Evolutionary conservation across 495 filamentous ascomycete genomes (phyloP), one percentile per base, ranked within the genome.

Genomic region (Talaromyces liani): DNA sequence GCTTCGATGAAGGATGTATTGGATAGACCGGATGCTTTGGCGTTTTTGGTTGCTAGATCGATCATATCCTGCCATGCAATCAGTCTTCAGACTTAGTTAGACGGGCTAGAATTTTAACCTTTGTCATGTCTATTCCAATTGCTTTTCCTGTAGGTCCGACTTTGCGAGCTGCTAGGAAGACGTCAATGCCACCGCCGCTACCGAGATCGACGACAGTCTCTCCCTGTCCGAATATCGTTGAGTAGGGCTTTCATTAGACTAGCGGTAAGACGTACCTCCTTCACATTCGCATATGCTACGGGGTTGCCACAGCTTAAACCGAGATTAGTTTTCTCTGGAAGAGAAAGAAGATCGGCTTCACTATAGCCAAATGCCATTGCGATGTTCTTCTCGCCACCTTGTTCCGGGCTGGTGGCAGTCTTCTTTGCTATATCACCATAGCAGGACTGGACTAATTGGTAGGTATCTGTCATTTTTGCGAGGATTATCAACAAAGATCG

Each of bases 261-360:
- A 25, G 10, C 10, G 36, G 47, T 6, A 29, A 25, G 16, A 24
- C 20, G 20, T 58, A 82, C 85, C 62, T 81, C 76, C 60, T 72
- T 70, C 6, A 89, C 55, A 56, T 74, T 82, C 16, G 86, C 81
- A 4, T 83, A 69, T 20, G 78, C 82, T 0, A 87, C 61, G 0
- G 87, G 87, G 59, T 90, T 89, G 4, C 88, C 87, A 65, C 87
- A 89, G 72, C 84, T 84, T 0, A 88, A 67, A n/a, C 87, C 87
- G 3, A 88, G 73, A 63, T 89, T 89, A 36, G 87, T 73, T 22
- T 76, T 80, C 41, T 79, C 67, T n/a, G 87, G 85, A 45, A 84
- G 78, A 53, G 67, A 71, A 39, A 72, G 65, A 3, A 89, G 77
- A 20, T 89, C 84, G 24, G 79, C 79, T 25, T 69, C 65, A 39